phyloP scores from a whole-genome alignment of 2,329 filamentous ascomycete species.

The Monosporascus sp. region DNA sequence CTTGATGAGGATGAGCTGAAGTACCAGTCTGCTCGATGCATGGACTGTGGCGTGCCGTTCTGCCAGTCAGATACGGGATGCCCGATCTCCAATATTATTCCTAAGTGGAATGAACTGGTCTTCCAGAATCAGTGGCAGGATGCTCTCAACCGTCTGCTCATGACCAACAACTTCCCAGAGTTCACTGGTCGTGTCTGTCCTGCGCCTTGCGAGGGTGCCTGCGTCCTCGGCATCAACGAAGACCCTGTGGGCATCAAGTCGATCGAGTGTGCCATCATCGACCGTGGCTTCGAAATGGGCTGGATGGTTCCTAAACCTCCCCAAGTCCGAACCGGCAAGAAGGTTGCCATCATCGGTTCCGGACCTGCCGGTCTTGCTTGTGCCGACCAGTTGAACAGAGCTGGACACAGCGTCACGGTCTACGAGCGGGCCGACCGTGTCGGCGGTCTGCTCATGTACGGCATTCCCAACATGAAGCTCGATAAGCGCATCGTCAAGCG shows the following conservation, averaged over 20 bases:
- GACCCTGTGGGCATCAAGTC: conserved; percentile 98
- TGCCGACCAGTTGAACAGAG: conserved; percentile 91
- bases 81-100: conserved; percentile 95
- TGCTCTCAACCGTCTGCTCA: conserved; percentile 82
- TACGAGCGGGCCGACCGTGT: conserved; percentile 89
- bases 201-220: conserved; percentile 92
- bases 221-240: conserved; percentile 93
- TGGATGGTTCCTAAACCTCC: conserved; percentile 90
- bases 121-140: conserved; percentile 79
- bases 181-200: conserved; percentile 97
- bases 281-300: conserved; percentile 94
- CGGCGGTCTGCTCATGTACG: conserved; percentile 94
- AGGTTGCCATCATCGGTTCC: conserved; percentile 81
- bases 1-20: conserved; percentile 93
- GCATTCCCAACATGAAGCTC: conserved; percentile 99
- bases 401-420: conserved; percentile 81
- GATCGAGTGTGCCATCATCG: conserved; percentile 96
- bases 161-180: conserved; percentile 98
- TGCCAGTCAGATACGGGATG: conserved; percentile 95
- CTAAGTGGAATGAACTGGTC: conserved; percentile 89
- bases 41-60: conserved; percentile 98
- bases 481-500: conserved; percentile 97
- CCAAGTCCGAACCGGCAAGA: conserved; percentile 78
- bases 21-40: conserved; percentile 93
- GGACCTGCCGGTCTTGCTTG: conserved; percentile 85